Percentiles rank a stretch among this genome's conserved stretches.
Conservation (phyloP, 1,284 basidiomycete species). For the Boletus chippewaensis region DNA sequence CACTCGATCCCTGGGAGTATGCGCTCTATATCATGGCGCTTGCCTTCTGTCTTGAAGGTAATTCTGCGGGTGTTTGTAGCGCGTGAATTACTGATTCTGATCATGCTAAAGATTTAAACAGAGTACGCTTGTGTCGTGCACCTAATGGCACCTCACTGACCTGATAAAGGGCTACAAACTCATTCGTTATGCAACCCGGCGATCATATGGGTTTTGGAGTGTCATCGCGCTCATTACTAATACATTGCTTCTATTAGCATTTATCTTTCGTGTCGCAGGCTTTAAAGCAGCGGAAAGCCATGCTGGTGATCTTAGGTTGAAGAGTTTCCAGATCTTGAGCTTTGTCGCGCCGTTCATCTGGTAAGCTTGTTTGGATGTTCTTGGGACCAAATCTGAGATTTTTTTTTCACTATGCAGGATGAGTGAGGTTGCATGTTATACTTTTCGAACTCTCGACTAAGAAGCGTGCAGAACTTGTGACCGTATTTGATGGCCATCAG, state of each 20-base stretch:
- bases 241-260: conserved; percentile 64
- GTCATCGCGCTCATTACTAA: conserved; percentile 68
- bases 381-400: background rate
- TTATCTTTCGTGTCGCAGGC: conserved; percentile 66
- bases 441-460: conserved; percentile 10
- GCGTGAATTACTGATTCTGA: conserved; percentile 3
- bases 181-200: conserved; percentile 59
- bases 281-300: conserved; percentile 40
- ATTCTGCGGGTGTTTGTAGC: conserved; percentile 10
- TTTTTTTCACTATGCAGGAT: conserved; percentile 46
- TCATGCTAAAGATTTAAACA: conserved; percentile 50
- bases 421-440: conserved; percentile 47
- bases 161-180: conserved; percentile 55
- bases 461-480: conserved; percentile 55
- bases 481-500: conserved; percentile 79
- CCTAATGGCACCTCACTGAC: background rate
- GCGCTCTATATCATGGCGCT: conserved; percentile 71
- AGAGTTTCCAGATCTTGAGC: conserved; percentile 82
- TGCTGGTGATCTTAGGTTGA: conserved; percentile 45
- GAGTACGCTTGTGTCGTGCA: conserved; percentile 39
- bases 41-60: conserved; percentile 75
- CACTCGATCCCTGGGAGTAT: conserved; percentile 73
- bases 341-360: conserved; percentile 84
- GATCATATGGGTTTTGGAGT: conserved; percentile 80
- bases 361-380: conserved; percentile 38